Base-by-base conservation (phyloP, 306 rosid genomes). In the Echinosophora koreensis region DNA sequence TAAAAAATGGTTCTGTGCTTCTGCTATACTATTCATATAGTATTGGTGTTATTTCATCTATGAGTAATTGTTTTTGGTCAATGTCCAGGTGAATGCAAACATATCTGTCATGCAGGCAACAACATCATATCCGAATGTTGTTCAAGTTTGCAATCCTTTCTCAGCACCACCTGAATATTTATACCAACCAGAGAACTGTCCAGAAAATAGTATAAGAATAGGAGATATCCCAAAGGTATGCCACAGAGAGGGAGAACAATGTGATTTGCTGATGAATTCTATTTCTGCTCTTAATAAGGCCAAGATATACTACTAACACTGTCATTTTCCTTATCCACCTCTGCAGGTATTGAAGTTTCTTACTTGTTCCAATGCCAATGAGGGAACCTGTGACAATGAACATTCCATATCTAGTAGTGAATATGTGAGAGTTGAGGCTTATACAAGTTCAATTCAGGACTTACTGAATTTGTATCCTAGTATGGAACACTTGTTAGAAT, bases 151-250 rank as follows among this genome's bases (percentile, higher is more conserved):
- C 88, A 93, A 93, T 69, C 98, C 97, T 35, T 91, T 93, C 86
- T 91, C 98, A 16, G 88, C 71, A 4, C 97, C 98, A 15, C 98
- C 95, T 0, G 68, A 81, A n/a, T 93, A 88, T 50, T 51, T n/a
- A 17, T 93, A 89, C 89, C 89, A 85, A 78, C 94, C 93, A 1
- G 82, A 88, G 69, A 89, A 88, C 61, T 93, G 98, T 47, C 78
- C 94, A 0, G 81, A 84, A 2, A 84, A 88, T 60, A 67, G 97
- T 1, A 82, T 93, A 27, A 66, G 80, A 79, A 93, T 93, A 65
- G 95, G 93, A 74, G 93, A 89, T 63, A 85, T 93, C 77, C 89
- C 97, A 35, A 84, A 88, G 92, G 97, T 90, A 81, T 18, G 34
- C 3, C 2, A 75, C 15, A 16, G 1, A 18, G 1, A 7, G 2